Evolutionary conservation across 2,329 filamentous ascomycete genomes (phyloP), one percentile per base, ranked within the genome.

Genomic region (Penicillium sp.): DNA sequence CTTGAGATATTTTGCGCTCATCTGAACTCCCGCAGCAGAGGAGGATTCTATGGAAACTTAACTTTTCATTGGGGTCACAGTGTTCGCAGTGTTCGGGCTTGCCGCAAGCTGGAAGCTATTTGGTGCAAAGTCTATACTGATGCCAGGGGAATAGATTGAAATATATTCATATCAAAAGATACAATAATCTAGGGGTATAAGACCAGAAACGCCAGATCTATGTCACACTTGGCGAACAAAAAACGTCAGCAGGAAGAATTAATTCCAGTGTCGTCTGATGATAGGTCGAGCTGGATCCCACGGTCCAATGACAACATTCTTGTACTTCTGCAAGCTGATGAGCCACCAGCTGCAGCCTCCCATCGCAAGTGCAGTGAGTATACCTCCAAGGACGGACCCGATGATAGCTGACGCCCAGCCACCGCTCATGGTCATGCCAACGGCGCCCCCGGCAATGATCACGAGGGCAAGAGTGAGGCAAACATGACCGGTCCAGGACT

Each of bases 331-430:
- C 73, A 99, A 75, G 8, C 92, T 90, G 68, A 99, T 97, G 59
- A 99, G 77, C 92, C 94, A 97, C 93, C 92, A 97, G 70, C 91
- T 96, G 72, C 92, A 97, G 11, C 92, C 88, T 1, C 93, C 94
- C 86, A 97, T 96, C 2, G 87, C 87, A 50, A 96, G 72, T 4
- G 87, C 85, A 0, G 89, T 88, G 19, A 91, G 79, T 9, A 93
- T 67, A n/a, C 86, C 84, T 5, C 91, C 91, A 5, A 96, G 78
- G 1, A 93, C 72, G 60, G 91, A 87, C 11, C 94, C 94, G 2
- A 90, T 77, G 21, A 93, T 72, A 24, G 81, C 81, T 51, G 84
- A 79, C 48, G 78, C 64, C 63, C 73, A 72, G 73, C 81, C 83
- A 77, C 65, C 85, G 74, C 59, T 79, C 47, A 87, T 68, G 0